Evolutionary conservation across 805 yeast species (phyloP), one percentile per base, ranked within the genome.

Genomic region (Zygoascus biomembranicola): DNA sequence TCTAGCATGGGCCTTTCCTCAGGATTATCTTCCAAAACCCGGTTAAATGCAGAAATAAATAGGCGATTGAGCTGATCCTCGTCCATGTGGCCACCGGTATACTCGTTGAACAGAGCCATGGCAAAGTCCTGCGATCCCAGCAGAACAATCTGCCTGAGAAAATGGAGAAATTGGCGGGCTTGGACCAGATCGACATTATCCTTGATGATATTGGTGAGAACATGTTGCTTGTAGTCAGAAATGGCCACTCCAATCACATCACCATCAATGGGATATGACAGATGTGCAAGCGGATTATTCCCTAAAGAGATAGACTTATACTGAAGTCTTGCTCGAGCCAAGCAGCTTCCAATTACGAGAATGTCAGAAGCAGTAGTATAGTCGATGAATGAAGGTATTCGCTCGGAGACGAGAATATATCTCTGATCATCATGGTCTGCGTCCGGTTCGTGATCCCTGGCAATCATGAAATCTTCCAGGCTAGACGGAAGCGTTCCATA

Each of bases 401-500:
- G 35, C 10, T 11, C 16, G 14, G 49, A 43, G 14, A 41, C 43
- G 19, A 46, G 41, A 16, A 57, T 46, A 19, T 44, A 45, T 35
- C 8, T 35, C 39, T 13, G 39, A 13, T 13, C 39, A 35, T 4
- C 10, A n/a, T 5, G 16, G 47, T 55, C 52, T 42, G 42, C 32
- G 10, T 44, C 51, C 1, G 49, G 37, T 13, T 18, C 50, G 20
- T 20, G 32, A n/a, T 54, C 50, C 11, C 23, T 8, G 18, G 23
- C 43, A 28, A 60, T 52, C 60, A 59, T 58, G 35, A 60, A 58
- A 37, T 55, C 63, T 16, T 49, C 46, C 16, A n/a, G 16, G 16
- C 16, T 35, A 5, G 39, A 11, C 13, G 32, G n/a, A 19, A 59
- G 45, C 28, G 57, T 49, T 2, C 63, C 64, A 44, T 59, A 61